phyloP scores from a whole-genome alignment of 768 basidiomycete species.

The Tremella yokohamensis region DNA sequence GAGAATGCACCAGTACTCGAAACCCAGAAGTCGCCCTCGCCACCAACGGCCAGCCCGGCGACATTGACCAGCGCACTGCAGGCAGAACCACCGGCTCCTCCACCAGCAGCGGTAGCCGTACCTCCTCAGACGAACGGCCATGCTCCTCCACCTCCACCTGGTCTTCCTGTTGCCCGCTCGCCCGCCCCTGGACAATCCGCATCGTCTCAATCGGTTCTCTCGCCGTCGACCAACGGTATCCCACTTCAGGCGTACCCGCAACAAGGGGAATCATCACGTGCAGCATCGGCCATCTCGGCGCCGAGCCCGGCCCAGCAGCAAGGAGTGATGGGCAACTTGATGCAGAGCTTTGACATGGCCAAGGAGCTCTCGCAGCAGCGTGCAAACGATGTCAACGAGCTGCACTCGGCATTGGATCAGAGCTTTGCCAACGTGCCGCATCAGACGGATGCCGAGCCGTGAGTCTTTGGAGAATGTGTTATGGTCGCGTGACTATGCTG shows the following conservation, averaged over 20 bases:
- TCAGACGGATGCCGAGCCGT: constrained; percentile 95
- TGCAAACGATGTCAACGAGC: constrained; percentile 70
- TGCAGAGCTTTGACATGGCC: constrained; percentile 88
- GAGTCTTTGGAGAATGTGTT: constrained; percentile 18
- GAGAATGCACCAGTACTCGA: neutral
- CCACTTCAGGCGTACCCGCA: constrained; percentile 12
- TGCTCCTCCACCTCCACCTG: constrained; percentile 20
- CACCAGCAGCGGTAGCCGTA: neutral
- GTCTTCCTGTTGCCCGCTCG: constrained; percentile 16
- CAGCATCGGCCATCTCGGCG: constrained; percentile 11
- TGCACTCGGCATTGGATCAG: constrained; percentile 90
- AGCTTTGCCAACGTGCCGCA: constrained; percentile 83
- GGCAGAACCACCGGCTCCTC: neutral
- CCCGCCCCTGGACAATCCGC: constrained; percentile 7
- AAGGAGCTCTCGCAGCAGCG: constrained; percentile 72
- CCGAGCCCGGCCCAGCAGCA: constrained; percentile 18
- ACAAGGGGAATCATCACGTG: constrained; percentile 40
- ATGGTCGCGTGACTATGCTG: constrained; percentile 6
- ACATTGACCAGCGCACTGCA: neutral
- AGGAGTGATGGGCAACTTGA: constrained; percentile 79
- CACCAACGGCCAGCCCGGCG: neutral
- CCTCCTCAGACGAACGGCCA: neutral
- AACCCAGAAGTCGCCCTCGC: neutral
- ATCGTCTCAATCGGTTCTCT: constrained; percentile 1
- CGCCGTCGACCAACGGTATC: constrained; percentile 6